Conservation (phyloP, 768 basidiomycete species). For the Scleroderma bovista region DNA sequence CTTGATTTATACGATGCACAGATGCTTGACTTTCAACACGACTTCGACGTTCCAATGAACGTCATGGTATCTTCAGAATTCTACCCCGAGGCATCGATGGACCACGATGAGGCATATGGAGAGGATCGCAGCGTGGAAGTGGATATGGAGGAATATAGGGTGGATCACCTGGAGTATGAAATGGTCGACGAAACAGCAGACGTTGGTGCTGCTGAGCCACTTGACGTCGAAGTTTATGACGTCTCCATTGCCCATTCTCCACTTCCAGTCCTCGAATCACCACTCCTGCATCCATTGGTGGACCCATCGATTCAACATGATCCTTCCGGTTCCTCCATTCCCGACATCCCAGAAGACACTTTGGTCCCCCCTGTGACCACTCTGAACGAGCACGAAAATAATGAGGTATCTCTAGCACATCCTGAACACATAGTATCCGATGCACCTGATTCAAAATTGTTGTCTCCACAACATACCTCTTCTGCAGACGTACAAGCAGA, state of each 20-base stretch:
- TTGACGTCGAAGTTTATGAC: constrained; percentile 40
- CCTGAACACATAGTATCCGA: constrained; percentile 15
- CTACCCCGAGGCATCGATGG: constrained; percentile 54
- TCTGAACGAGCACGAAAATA: constrained; percentile 4
- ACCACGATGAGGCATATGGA: constrained; percentile 29
- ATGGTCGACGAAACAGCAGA: constrained; percentile 31
- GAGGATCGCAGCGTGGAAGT: constrained; percentile 49
- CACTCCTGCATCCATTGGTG: constrained; percentile 11
- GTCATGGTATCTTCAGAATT: constrained; percentile 37
- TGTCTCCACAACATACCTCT: constrained; percentile 5
- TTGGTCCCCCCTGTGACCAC: constrained; percentile 2
- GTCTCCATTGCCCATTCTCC: constrained; percentile 30
- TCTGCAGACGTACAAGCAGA: constrained; percentile 2
- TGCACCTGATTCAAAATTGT: constrained; percentile 11
- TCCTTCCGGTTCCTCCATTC: constrained; percentile 1
- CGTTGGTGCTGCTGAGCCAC: constrained; percentile 22
- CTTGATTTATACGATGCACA: constrained; percentile 55
- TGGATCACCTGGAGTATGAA: constrained; percentile 46
- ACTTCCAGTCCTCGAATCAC: constrained; percentile 9
- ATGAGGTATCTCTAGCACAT: constrained; percentile 8
- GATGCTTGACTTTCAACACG: constrained; percentile 56
- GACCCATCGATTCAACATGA: constrained; percentile 12
- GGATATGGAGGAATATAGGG: constrained; percentile 57
- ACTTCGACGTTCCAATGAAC: constrained; percentile 60
- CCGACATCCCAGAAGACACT: constrained; percentile 4